A percentile compares a stretch with the other conserved stretches of the same genome.
Evolutionary conservation across 305 asterid genomes (phyloP).

Genomic region (Fraxinus dipetala): DNA sequence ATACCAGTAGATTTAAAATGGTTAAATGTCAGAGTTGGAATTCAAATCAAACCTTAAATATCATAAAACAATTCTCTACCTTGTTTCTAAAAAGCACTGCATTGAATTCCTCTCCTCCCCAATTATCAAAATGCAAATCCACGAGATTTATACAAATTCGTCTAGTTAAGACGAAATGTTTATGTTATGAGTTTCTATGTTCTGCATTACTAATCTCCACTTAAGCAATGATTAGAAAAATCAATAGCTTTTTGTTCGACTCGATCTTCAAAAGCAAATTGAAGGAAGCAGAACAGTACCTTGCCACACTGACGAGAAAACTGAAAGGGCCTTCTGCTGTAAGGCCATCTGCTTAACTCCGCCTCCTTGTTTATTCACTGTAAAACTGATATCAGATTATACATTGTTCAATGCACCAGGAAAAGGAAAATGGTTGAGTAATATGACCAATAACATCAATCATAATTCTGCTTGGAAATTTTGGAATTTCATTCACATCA

Average conservation of each 20-base stretch:
- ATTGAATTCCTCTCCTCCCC: neutral
- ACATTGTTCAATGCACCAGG: neutral
- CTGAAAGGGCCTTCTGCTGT: neutral
- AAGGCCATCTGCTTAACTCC: neutral
- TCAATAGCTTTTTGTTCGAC: neutral
- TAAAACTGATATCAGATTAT: neutral
- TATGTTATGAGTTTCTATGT: neutral
- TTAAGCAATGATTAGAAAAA: neutral
- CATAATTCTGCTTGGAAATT: neutral
- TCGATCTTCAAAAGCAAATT: neutral
- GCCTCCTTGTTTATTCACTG: neutral
- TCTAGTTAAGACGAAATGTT: neutral
- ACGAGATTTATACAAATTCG: neutral
- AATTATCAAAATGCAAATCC: neutral
- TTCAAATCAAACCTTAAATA: neutral
- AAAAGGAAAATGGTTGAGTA: neutral
- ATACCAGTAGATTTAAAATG: neutral
- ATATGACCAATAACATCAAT: neutral
- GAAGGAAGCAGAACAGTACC: neutral
- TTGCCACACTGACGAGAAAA: neutral
- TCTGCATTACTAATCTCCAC: neutral
- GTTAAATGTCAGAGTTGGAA: neutral
- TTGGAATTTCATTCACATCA: neutral
- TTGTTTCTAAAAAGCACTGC: neutral
- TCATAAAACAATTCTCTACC: neutral